Evolutionary conservation across 225 moss, liverwort and hornwort species (phyloP).

Genomic region (Polytrichum commune): DNA sequence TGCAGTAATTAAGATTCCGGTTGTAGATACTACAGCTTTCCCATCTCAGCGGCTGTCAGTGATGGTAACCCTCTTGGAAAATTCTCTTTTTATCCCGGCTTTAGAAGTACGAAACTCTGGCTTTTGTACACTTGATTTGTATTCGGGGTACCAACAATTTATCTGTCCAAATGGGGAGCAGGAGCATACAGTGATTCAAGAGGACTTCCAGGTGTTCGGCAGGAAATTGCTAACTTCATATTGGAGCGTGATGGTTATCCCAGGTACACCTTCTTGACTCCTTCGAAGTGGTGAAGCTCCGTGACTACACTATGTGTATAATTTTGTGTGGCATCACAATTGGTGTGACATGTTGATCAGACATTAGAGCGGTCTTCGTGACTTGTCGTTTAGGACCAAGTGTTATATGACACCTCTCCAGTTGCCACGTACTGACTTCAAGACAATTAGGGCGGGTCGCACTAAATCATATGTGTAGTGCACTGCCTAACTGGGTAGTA

Average conservation of each 20-base stretch:
- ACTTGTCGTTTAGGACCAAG: no score
- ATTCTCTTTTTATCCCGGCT: not conserved
- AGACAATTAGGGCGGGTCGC: no score
- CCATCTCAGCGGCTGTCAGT: no score
- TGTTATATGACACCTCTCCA: not conserved
- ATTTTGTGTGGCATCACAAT: no score
- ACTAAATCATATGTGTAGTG: not conserved
- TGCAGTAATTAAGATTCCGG: no score
- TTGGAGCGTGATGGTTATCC: slow-evolving; percentile 77
- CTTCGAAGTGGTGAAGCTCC: slow-evolving; percentile 3
- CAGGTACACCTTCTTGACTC: slow-evolving; percentile 34
- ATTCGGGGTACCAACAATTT: not conserved
- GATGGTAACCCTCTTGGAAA: not conserved
- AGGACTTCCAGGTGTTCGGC: slow-evolving; percentile 81
- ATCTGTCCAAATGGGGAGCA: slow-evolving; percentile 28
- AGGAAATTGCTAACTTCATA: slow-evolving; percentile 75
- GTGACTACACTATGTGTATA: no score
- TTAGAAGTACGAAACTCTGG: no score
- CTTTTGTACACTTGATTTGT: no score
- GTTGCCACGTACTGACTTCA: not conserved
- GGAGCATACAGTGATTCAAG: slow-evolving; percentile 99
- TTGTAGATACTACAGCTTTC: no score
- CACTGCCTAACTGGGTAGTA: no score
- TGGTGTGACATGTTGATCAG: no score
- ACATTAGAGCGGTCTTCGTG: no score